Percentiles rank a stretch among this genome's conserved stretches.
phyloP scores from a whole-genome alignment of 108 stramenopile genomes.

The Thalassiosira profunda region DNA sequence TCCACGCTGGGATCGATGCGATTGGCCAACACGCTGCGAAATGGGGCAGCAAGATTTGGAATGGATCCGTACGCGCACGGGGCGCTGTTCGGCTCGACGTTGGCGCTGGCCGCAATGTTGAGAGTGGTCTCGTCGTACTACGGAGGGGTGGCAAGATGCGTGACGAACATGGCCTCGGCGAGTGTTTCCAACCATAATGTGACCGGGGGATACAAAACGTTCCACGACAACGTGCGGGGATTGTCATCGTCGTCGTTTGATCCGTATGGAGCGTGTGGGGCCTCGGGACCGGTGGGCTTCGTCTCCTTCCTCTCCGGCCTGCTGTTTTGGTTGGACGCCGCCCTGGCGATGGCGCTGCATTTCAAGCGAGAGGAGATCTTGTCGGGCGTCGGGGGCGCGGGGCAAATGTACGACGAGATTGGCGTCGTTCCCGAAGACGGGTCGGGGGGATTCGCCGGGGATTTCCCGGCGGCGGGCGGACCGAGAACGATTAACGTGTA shows the following conservation, averaged over 20 bases:
- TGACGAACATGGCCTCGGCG: not conserved
- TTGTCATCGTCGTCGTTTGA: not conserved
- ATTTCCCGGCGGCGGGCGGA: too few species aligned
- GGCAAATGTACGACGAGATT: too few species aligned
- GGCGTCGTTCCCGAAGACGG: too few species aligned
- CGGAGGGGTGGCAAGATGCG: conserved; percentile 4
- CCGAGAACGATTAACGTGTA: too few species aligned
- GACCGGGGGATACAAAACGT: not conserved
- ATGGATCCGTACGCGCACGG: conserved; percentile 7
- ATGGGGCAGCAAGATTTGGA: not conserved
- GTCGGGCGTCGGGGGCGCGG: not conserved
- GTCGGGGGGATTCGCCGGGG: too few species aligned
- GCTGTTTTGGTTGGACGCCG: conserved; percentile 14
- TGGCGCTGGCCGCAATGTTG: not conserved
- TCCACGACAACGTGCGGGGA: not conserved
- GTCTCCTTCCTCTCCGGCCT: conserved; percentile 17
- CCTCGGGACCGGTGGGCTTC: conserved; percentile 15
- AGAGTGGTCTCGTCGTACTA: conserved; percentile 1
- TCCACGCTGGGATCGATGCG: not conserved
- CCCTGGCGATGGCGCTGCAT: conserved; percentile 8
- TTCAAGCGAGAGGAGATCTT: not conserved
- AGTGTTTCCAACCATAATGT: too few species aligned
- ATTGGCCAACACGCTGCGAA: too few species aligned
- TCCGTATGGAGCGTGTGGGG: too few species aligned
- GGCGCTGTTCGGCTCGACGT: conserved; percentile 4